Evolutionary conservation across 2,329 filamentous ascomycete genomes (phyloP).

Genomic region (Aurifilum marmelostoma): DNA sequence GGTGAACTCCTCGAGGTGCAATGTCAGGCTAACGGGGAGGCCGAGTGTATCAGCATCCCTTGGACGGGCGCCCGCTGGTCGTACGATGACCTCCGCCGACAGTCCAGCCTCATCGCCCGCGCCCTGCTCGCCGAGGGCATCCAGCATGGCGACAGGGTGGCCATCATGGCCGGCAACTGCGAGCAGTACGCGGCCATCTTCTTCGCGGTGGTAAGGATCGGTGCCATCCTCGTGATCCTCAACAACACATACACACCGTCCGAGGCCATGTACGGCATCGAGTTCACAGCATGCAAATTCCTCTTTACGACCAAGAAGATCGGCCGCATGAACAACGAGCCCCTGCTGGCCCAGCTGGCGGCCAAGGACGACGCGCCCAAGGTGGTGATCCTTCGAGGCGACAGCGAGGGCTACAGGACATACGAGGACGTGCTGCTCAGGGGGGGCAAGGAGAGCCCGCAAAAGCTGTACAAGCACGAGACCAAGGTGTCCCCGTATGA

Average conservation of each 20-base stretch:
- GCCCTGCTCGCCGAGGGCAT: conserved; percentile 71
- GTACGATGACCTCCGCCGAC: conserved; percentile 65
- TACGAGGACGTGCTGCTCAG: conserved; percentile 62
- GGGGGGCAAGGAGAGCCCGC: conserved; percentile 52
- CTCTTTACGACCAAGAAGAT: conserved; percentile 74
- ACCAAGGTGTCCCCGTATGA: conserved; percentile 64
- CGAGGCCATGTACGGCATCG: conserved; percentile 72
- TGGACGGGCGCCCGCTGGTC: conserved; percentile 79
- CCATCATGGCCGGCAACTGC: conserved; percentile 78
- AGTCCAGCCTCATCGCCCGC: conserved; percentile 64
- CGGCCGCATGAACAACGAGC: conserved; percentile 65
- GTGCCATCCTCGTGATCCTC: conserved; percentile 73
- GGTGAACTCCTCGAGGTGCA: conserved; percentile 75
- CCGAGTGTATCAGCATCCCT: conserved; percentile 72
- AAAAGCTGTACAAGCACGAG: conserved; percentile 56
- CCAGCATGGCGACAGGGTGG: conserved; percentile 69
- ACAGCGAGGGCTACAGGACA: conserved; percentile 57
- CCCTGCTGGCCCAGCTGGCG: conserved; percentile 59
- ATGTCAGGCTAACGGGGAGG: conserved; percentile 64
- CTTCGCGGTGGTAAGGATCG: conserved; percentile 70
- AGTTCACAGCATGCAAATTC: conserved; percentile 71
- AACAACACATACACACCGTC: conserved; percentile 81
- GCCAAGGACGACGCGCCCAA: conserved; percentile 49
- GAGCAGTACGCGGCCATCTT: conserved; percentile 80
- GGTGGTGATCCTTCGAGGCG: conserved; percentile 64